Evolutionary conservation across 2,329 filamentous ascomycete species (phyloP).

Genomic region (Trichoderma simmonsii): DNA sequence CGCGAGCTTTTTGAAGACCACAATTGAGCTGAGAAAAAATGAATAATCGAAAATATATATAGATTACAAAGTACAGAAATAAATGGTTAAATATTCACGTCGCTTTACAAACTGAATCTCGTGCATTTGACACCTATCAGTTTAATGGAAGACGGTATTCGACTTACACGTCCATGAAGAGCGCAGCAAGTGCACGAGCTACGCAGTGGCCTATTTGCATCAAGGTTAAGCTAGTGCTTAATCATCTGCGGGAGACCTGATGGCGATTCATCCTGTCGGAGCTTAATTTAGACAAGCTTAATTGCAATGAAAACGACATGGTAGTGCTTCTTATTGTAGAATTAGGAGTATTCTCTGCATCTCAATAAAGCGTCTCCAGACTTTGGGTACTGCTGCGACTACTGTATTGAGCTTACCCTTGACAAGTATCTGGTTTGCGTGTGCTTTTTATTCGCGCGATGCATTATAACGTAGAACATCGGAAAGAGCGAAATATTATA

Average conservation of each 20-base stretch:
- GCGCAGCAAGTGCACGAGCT: neutral
- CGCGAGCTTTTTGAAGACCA: neutral
- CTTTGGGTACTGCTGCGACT: neutral
- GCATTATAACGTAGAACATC: neutral
- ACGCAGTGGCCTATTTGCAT: neutral
- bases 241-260: neutral
- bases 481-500: accelerated
- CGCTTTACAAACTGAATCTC: no score
- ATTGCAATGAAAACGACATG: neutral
- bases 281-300: neutral
- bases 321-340: neutral
- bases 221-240: neutral
- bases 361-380: neutral
- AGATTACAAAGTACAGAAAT: neutral
- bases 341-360: neutral
- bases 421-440: no score
- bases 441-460: neutral
- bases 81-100: accelerated
- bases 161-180: neutral
- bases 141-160: neutral
- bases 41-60: neutral
- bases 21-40: neutral
- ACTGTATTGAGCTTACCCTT: neutral
- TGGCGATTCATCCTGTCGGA: neutral
- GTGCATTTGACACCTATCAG: neutral